Percentiles rank a stretch among this genome's conserved stretches.
phyloP scores from a whole-genome alignment of 768 basidiomycete species.

The Albatrellus ellisii region DNA sequence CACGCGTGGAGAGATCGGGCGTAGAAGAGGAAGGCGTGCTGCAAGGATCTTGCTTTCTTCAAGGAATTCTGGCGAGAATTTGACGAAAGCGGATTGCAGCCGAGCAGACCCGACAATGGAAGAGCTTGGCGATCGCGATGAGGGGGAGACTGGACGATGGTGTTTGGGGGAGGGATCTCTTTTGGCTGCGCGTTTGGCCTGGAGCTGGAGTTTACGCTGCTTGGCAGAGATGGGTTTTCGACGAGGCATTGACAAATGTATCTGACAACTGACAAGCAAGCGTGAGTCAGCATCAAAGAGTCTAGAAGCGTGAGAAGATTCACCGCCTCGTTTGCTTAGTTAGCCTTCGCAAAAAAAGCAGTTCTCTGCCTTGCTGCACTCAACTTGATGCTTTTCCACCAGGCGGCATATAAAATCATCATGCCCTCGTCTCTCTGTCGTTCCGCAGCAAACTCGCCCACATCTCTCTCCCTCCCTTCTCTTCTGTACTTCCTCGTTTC shows the following conservation, averaged over 20 bases:
- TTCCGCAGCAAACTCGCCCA: neutral
- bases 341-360: too few species aligned
- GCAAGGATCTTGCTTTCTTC: slow-evolving; percentile 47
- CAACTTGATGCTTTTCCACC: too few species aligned
- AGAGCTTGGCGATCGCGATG: neutral
- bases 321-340: neutral
- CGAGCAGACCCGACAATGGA: slow-evolving; percentile 28
- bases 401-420: slow-evolving; percentile 1
- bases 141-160: neutral
- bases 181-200: slow-evolving; percentile 75
- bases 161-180: slow-evolving; percentile 27
- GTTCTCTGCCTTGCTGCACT: too few species aligned
- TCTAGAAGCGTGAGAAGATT: neutral
- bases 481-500: neutral
- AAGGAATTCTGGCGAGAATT: slow-evolving; percentile 43
- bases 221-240: slow-evolving; percentile 43
- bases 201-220: slow-evolving; percentile 57
- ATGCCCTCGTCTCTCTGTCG: neutral
- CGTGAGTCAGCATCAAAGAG: too few species aligned
- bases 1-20: slow-evolving; percentile 38
- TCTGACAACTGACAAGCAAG: neutral
- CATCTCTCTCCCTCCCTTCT: neutral
- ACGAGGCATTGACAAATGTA: slow-evolving; percentile 19
- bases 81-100: slow-evolving; percentile 62
- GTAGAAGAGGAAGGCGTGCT: slow-evolving; percentile 32